These are phyloP conservation scores for Cystobasidium onofrii DNA, from an alignment of 768 basidiomycete species.

Conservation along the genomic window DNA sequence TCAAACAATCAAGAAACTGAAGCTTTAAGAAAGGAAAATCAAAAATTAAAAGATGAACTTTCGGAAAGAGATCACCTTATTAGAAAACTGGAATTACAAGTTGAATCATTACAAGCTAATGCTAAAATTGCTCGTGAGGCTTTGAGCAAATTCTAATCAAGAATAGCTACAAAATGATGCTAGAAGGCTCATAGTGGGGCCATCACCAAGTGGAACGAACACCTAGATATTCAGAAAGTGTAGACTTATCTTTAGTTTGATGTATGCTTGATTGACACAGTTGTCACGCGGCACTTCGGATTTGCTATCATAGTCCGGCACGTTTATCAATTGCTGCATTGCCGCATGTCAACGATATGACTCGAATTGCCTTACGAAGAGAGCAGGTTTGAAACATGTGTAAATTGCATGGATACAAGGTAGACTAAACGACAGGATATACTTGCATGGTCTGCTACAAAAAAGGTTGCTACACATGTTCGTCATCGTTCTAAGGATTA, in stretches of 20 bases:
- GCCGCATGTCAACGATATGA: too few species aligned
- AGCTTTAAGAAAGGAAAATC: constrained; percentile 55
- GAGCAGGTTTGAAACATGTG: background rate
- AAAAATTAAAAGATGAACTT: constrained; percentile 57
- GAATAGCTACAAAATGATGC: too few species aligned
- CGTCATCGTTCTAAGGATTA: background rate
- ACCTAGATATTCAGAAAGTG: too few species aligned
- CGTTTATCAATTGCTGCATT: too few species aligned
- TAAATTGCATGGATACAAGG: background rate
- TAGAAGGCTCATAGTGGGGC: too few species aligned
- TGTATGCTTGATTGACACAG: too few species aligned
- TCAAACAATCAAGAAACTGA: constrained; percentile 17
- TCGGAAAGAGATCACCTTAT: constrained; percentile 74
- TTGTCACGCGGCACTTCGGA: too few species aligned
- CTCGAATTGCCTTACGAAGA: too few species aligned
- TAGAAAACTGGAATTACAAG: constrained; percentile 49
- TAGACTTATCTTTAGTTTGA: too few species aligned
- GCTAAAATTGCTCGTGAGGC: constrained; percentile 23
- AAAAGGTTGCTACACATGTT: background rate
- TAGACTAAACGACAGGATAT: background rate
- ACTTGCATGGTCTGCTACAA: background rate
- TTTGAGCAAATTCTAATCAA: constrained; percentile 4
- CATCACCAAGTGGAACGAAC: too few species aligned
- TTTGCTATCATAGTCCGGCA: too few species aligned
- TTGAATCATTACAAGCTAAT: constrained; percentile 28